Evolutionary conservation across 176 grass and related monocot genomes (phyloP).

Genomic region (Aegilops umbellulata): DNA sequence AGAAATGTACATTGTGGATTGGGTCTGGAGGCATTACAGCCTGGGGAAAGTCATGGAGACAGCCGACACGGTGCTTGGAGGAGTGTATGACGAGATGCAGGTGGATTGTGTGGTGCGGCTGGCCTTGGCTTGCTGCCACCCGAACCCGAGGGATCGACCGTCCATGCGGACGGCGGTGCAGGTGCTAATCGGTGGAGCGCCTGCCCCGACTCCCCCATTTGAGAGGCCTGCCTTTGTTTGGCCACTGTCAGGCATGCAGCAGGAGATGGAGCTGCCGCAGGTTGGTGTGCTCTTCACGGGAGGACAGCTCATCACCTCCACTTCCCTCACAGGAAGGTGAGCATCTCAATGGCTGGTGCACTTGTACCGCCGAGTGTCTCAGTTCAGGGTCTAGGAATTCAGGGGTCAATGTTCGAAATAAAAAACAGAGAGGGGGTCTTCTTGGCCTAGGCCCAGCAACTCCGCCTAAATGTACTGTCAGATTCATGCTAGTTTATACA

Average conservation of each 20-base stretch:
- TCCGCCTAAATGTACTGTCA: too few species aligned
- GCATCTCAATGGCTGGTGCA: background rate
- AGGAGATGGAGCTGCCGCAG: background rate
- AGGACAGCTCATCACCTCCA: background rate
- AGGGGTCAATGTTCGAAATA: too few species aligned
- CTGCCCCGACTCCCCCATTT: background rate
- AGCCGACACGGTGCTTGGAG: background rate
- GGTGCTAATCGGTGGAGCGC: background rate
- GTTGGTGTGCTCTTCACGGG: background rate
- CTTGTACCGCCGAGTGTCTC: background rate
- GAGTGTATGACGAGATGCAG: background rate
- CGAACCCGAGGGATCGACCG: background rate
- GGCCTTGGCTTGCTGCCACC: conserved; percentile 5
- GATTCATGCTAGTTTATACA: too few species aligned
- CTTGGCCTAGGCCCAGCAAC: too few species aligned
- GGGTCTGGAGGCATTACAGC: background rate
- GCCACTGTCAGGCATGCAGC: background rate
- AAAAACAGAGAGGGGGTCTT: too few species aligned
- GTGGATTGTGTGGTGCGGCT: background rate
- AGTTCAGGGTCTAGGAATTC: background rate
- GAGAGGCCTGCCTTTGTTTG: background rate
- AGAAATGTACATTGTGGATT: background rate
- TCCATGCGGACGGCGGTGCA: background rate
- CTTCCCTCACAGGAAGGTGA: conserved; percentile 3
- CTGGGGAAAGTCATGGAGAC: background rate